phyloP scores from a whole-genome alignment of 495 filamentous ascomycete genomes.

The Podospora tetraspora region DNA sequence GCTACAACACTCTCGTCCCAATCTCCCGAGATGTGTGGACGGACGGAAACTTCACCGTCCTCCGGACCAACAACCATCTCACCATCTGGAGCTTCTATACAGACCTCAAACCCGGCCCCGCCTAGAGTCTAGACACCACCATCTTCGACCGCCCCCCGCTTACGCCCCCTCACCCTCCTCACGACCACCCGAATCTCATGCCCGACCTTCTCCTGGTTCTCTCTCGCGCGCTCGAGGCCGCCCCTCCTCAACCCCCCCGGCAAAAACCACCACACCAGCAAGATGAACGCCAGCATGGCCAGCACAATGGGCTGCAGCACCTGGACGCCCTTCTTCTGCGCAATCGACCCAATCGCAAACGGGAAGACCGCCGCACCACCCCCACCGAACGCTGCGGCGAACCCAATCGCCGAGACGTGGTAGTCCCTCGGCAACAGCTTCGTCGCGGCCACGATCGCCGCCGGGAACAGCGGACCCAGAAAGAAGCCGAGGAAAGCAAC shows the following conservation, averaged over 20 bases:
- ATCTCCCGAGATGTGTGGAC: not conserved
- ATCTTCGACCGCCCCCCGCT: not conserved
- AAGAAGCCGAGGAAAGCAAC: slow-evolving; percentile 73
- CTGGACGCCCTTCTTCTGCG: slow-evolving; percentile 70
- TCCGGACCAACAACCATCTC: not conserved
- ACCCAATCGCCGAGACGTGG: slow-evolving; percentile 78
- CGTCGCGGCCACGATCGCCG: slow-evolving; percentile 70
- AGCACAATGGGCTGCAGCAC: slow-evolving; percentile 74
- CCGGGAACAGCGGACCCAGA: slow-evolving; percentile 76
- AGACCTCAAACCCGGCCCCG: slow-evolving; percentile 1
- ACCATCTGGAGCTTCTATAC: slow-evolving; percentile 17
- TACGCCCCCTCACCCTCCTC: slow-evolving; percentile 4
- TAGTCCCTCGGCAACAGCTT: slow-evolving; percentile 73
- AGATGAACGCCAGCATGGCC: slow-evolving; percentile 56
- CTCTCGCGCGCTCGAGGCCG: slow-evolving; percentile 32
- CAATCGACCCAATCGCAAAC: slow-evolving; percentile 80
- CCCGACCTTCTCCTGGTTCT: slow-evolving; percentile 28
- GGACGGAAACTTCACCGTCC: slow-evolving; percentile 14
- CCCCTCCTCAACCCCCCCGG: slow-evolving; percentile 29
- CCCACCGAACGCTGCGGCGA: slow-evolving; percentile 75
- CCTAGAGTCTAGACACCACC: not conserved
- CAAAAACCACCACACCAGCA: slow-evolving; percentile 48
- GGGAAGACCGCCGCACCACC: slow-evolving; percentile 75
- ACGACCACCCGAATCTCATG: slow-evolving; percentile 14
- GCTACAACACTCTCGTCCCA: not conserved